Evolutionary conservation across 2,329 filamentous ascomycete species (phyloP).

Genomic region (Fusarium transvaalense): DNA sequence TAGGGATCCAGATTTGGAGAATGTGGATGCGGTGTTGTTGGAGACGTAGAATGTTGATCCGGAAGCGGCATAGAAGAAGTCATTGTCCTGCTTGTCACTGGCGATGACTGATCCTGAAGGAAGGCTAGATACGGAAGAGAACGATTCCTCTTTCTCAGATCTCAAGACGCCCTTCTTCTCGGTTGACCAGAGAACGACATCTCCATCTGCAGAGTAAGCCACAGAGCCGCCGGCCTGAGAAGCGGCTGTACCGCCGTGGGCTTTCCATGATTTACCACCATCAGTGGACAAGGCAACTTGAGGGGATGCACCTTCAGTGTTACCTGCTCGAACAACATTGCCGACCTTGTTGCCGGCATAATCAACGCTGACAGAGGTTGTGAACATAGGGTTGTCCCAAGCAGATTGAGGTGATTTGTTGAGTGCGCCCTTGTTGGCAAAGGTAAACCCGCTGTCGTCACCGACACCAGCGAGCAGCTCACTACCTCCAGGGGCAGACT

Average conservation of each 20-base stretch:
- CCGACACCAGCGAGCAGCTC: slow-evolving; percentile 65
- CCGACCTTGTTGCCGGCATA: slow-evolving; percentile 61
- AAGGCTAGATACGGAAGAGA: slow-evolving; percentile 60
- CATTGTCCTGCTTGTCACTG: slow-evolving; percentile 65
- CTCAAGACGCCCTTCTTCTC: slow-evolving; percentile 56
- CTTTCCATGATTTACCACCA: slow-evolving; percentile 64
- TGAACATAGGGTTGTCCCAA: slow-evolving; percentile 63
- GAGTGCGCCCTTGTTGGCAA: slow-evolving; percentile 54
- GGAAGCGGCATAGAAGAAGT: slow-evolving; percentile 65
- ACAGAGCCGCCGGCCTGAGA: slow-evolving; percentile 59
- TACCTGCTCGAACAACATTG: slow-evolving; percentile 65
- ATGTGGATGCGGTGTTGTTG: slow-evolving; percentile 61
- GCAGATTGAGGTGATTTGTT: slow-evolving; percentile 57
- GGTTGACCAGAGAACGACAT: slow-evolving; percentile 63
- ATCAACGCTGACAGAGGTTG: slow-evolving; percentile 61
- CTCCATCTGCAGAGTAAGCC: slow-evolving; percentile 64
- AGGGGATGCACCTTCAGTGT: slow-evolving; percentile 54
- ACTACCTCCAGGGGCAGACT: slow-evolving; percentile 62
- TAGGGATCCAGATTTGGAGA: slow-evolving; percentile 55
- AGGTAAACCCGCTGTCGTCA: slow-evolving; percentile 67
- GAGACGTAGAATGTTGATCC: slow-evolving; percentile 65
- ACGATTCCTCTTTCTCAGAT: slow-evolving; percentile 57
- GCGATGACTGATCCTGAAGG: slow-evolving; percentile 63
- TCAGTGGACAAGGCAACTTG: slow-evolving; percentile 64
- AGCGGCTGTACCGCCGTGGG: slow-evolving; percentile 61